These are phyloP conservation scores for Macrocybe gigantea DNA, from an alignment of 768 basidiomycete species.

Conservation along the genomic window DNA sequence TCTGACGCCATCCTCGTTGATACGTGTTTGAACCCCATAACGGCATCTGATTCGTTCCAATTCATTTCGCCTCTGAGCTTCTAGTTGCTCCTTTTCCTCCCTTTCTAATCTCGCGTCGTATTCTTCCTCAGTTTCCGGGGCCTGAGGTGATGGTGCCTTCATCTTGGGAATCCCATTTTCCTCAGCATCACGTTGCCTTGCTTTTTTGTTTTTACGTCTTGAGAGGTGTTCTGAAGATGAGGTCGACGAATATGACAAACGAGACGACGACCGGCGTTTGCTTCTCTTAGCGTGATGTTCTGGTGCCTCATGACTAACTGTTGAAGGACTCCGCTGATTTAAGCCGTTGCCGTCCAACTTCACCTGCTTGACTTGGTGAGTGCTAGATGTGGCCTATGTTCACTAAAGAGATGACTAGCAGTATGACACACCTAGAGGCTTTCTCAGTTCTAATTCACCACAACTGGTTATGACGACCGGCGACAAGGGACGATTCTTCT, in stretches of 20 bases:
- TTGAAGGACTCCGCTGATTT: no score
- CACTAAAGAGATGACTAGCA: no score
- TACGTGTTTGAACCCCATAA: constrained; percentile 22
- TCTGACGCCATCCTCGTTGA: constrained; percentile 42
- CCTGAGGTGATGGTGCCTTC: not conserved
- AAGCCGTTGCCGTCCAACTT: no score
- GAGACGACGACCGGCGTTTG: no score
- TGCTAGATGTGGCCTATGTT: no score
- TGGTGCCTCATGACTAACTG: no score
- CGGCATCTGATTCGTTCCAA: constrained; percentile 41
- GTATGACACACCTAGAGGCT: constrained; percentile 8
- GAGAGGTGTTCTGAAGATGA: no score
- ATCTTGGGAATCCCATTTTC: not conserved
- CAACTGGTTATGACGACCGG: constrained; percentile 71
- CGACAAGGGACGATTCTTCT: constrained; percentile 63
- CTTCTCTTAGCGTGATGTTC: no score
- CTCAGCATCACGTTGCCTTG: constrained; percentile 8
- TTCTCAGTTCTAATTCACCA: constrained; percentile 77
- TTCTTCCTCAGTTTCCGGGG: constrained; percentile 60
- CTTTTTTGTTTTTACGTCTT: constrained; percentile 13
- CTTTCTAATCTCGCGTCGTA: constrained; percentile 65
- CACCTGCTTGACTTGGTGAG: no score
- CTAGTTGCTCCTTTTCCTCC: constrained; percentile 57
- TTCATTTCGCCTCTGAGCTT: constrained; percentile 38
- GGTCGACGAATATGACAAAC: no score